Conservation (phyloP, 805 yeast species). For the Debaryomyces prosopidis region DNA sequence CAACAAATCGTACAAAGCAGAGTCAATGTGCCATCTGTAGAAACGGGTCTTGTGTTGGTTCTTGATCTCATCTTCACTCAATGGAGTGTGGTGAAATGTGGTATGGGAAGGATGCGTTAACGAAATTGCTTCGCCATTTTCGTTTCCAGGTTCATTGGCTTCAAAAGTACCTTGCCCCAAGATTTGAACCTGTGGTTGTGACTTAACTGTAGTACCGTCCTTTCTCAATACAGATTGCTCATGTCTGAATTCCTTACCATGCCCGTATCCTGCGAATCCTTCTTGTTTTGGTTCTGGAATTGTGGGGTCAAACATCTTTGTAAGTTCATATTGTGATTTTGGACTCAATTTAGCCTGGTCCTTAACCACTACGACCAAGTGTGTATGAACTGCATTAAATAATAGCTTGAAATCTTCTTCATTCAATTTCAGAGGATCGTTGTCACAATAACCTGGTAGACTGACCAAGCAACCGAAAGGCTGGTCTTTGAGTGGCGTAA, state of each 20-base stretch:
- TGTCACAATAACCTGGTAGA: constrained; percentile 62
- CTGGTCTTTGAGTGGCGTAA: constrained; percentile 48
- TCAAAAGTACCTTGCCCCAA: constrained; percentile 78
- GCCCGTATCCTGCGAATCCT: constrained; percentile 68
- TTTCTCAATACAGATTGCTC: constrained; percentile 64
- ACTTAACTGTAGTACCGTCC: constrained; percentile 78
- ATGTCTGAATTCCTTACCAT: constrained; percentile 67
- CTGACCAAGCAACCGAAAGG: constrained; percentile 70
- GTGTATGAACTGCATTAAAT: constrained; percentile 61
- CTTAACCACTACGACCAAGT: constrained; percentile 77
- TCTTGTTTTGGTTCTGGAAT: constrained; percentile 41
- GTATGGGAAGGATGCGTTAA: constrained; percentile 85
- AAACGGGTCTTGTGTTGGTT: constrained; percentile 67
- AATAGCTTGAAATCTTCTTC: constrained; percentile 65
- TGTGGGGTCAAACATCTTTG: constrained; percentile 77
- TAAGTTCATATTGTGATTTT: constrained; percentile 70
- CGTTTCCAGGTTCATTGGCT: constrained; percentile 54
- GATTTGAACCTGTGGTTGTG: constrained; percentile 87
- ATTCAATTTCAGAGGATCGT: constrained; percentile 69
- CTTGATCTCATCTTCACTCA: constrained; percentile 64
- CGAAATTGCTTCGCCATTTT: constrained; percentile 57
- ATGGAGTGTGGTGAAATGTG: constrained; percentile 69
- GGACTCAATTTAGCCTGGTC: constrained; percentile 69
- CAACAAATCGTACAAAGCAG: constrained; percentile 80
- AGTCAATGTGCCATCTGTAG: constrained; percentile 93